Base-by-base conservation (phyloP, 805 yeast genomes). In the Metschnikowia kunwiensis region DNA sequence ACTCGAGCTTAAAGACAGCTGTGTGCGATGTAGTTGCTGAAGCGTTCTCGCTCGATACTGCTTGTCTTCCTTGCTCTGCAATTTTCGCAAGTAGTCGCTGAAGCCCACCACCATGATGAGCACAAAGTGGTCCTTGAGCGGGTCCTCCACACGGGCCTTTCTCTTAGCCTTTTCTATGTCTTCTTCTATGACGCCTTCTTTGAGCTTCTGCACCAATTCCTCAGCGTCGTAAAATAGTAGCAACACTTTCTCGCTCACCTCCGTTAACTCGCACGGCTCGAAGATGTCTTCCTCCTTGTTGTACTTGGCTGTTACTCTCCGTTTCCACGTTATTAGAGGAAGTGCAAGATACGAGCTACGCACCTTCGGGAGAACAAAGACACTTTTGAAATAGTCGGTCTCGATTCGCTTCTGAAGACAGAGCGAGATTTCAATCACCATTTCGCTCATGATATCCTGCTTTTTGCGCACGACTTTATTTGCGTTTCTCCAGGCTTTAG, bases 321-420 rank as follows among this genome's bases (percentile, higher is more conserved):
- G 58, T 32, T 68, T 62, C 75, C 84, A 81, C 30, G 59, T 55
- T 2, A 81, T 67, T 3, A 70, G 36, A 0, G 82, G 82, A 2
- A 63, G 36, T 11, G 56, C 54, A 16, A 52, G 44, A 27, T 44
- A 38, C 16, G 42, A 51, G 20, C 46, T 54, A 34, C 57, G 44
- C 31, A 57, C 40, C 21, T 52, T 26, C 31, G 71, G 46, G 7
- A 30, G 30, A 38, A 12, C 56, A 46, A 47, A 50, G 16, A 27
- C 46, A 27, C 26, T 34, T 1, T 32, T 27, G 24, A 51, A 45
- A 31, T 48, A 43, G 3, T 48, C 52, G 8, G 57, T 53, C 17
- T 59, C 50, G 15, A 76, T 53, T 5, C 34, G 29, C 0, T 56
- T 48, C 16, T 60, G 35, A 11, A 34, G 7, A 36, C 40, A 33